Base-by-base conservation (phyloP, 805 yeast genomes). In the Priceomyces fermenticarens region DNA sequence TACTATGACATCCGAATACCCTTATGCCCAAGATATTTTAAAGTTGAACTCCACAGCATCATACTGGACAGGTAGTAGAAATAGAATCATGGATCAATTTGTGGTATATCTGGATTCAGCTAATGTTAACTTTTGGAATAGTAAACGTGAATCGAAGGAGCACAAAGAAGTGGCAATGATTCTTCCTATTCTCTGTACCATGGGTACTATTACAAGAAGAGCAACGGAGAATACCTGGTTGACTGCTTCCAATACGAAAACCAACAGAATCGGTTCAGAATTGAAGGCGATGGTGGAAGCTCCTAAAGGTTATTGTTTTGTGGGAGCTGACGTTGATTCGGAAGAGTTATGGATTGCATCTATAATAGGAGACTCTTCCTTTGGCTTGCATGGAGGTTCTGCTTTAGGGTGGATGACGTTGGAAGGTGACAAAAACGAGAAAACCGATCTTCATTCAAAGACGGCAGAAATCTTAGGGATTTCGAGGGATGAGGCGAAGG, bases 391-490 rank as follows among this genome's bases (percentile, higher is more conserved):
- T 60, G 99, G 99, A 4, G 95, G 95, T 10, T 88, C 98, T 0
- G 96, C 98, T 0, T 76, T 95, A 40, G 97, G 98, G 0, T 95
- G 99, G 99, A 95, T 93, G 99, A 90, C 97, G 2, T 72, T 93
- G 41, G 99, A 93, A 67, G 99, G 99, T 13, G 81, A 91, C 3
- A 93, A 93, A 63, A 72, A 69, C 42, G 91, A 85, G 40, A 95
- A 93, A 3, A 95, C 99, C 0, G 99, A 93, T 65, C 65, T 95
- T 45, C 99, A 93, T 58, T 88, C 97, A 0, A 89, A 86, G 49
- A 93, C 98, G 0, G 97, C 99, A 0, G 73, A 75, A 9, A 89
- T 95, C 49, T 64, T 93, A 57, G 96, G 96, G 0, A 90, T 95
- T 38, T 79, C 86, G 17, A 74, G 99, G 60, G 81, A 84, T 53